phyloP scores from a whole-genome alignment of 208 protist genomes.

The Trypanosoma cruzi region DNA sequence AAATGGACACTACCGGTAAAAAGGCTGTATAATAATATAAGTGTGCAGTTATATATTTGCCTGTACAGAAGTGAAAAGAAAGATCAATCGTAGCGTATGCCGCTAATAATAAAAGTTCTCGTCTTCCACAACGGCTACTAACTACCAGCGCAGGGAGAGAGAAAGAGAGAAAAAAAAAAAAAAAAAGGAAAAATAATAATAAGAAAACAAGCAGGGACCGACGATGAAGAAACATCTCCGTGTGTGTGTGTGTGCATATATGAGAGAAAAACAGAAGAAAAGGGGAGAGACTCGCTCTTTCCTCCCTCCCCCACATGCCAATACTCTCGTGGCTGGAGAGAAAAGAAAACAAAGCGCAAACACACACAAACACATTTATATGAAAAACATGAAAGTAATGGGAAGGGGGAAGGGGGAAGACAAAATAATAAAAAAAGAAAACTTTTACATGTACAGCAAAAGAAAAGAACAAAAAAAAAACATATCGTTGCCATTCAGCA shows the following conservation, averaged over 20 bases:
- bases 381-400: background rate
- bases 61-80: background rate
- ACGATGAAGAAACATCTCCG: too few relatives aligned
- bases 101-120: too few relatives aligned
- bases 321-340: background rate
- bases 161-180: conserved; percentile 16
- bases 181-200: conserved; percentile 20
- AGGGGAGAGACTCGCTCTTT: background rate
- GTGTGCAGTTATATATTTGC: conserved; percentile 3
- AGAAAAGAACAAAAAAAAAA: too few relatives aligned
- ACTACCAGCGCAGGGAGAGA: background rate
- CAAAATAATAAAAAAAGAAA: conserved; percentile 1
- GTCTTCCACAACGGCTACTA: background rate
- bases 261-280: background rate
- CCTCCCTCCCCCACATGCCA: too few relatives aligned
- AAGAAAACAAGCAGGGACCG: conserved; percentile 15
- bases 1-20: too few relatives aligned
- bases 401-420: conserved; percentile 5
- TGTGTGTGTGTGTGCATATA: background rate
- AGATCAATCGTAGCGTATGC: too few relatives aligned
- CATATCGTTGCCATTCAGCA: too few relatives aligned
- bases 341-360: background rate
- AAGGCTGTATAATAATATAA: too few relatives aligned
- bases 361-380: conserved; percentile 6
- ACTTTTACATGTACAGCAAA: background rate